Evolutionary conservation across 352 stramenopile species (phyloP).

Genomic region (Phytophthora pisi): DNA sequence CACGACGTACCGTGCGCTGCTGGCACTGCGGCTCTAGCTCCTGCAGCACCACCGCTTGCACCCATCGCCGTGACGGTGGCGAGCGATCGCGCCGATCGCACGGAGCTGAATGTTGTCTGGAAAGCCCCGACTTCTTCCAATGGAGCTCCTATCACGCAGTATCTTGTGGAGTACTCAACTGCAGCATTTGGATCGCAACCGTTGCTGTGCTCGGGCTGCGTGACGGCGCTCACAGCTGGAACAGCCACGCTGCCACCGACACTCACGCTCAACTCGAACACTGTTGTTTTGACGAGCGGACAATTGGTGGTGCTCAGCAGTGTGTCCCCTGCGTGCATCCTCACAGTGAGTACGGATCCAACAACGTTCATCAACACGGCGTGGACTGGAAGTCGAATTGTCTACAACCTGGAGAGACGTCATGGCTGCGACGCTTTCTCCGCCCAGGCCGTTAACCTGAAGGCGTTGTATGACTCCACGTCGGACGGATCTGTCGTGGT

Average conservation of each 20-base stretch:
- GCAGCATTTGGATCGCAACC: conserved; percentile 47
- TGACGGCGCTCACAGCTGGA: conserved; percentile 38
- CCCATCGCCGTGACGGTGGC: conserved; percentile 82
- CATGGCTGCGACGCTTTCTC: conserved; percentile 79
- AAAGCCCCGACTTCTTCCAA: conserved; percentile 62
- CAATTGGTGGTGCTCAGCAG: conserved; percentile 57
- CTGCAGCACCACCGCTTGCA: conserved; percentile 71
- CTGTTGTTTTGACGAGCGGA: conserved; percentile 34
- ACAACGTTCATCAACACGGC: conserved; percentile 34
- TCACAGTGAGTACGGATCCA: conserved; percentile 42
- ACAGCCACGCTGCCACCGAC: conserved; percentile 19
- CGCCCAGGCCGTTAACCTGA: conserved; percentile 33
- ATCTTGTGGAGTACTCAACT: conserved; percentile 88
- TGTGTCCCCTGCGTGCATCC: conserved; percentile 50
- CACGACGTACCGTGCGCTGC: conserved; percentile 63
- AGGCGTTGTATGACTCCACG: conserved; percentile 48
- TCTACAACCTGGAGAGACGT: conserved; percentile 43
- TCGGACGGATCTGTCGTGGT: conserved; percentile 54
- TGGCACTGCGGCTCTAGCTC: conserved; percentile 40
- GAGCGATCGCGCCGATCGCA: conserved; percentile 77
- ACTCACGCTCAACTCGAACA: conserved; percentile 44
- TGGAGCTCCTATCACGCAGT: conserved; percentile 68
- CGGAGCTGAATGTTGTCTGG: conserved; percentile 89
- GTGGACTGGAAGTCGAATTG: conserved; percentile 44
- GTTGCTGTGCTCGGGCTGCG: conserved; percentile 58